Conservation (phyloP, 2,329 filamentous ascomycete genomes). For the Colletotrichum eremochloae region DNA sequence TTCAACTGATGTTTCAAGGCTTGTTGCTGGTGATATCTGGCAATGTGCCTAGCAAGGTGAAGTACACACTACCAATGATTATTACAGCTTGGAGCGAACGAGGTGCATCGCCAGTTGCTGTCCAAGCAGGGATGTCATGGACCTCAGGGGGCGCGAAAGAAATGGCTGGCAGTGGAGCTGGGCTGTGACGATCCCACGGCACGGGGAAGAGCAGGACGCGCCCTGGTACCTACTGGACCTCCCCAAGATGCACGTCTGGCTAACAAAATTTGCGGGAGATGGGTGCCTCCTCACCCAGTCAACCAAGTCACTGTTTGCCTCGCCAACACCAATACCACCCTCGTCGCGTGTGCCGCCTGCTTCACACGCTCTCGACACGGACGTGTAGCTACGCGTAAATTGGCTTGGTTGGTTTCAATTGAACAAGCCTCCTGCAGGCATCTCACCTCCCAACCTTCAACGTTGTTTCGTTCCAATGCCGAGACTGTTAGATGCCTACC, state of each 20-base stretch:
- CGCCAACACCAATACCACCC: slow-evolving; percentile 1
- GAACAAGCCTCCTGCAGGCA: slow-evolving; percentile 5
- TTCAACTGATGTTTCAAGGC: not conserved
- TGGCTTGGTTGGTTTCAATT: not conserved
- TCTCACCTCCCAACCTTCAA: not conserved
- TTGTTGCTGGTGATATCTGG: not conserved
- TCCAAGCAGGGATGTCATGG: slow-evolving; percentile 34
- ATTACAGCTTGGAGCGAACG: slow-evolving; percentile 49
- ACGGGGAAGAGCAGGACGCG: slow-evolving; percentile 15
- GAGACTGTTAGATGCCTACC: not conserved
- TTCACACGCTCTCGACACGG: slow-evolving; percentile 36
- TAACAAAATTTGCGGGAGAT: slow-evolving; percentile 17
- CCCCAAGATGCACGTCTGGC: slow-evolving; percentile 25
- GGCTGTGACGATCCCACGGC: slow-evolving; percentile 25
- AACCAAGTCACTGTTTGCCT: slow-evolving; percentile 35
- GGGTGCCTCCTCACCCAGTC: slow-evolving; percentile 29
- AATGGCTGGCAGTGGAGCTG: slow-evolving; percentile 48
- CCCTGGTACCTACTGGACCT: slow-evolving; percentile 25
- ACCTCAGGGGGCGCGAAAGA: slow-evolving; percentile 38
- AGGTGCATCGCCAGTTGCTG: slow-evolving; percentile 40
- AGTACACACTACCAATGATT: slow-evolving; percentile 48
- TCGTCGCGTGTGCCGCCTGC: slow-evolving; percentile 28
- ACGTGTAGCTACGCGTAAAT: slow-evolving; percentile 31
- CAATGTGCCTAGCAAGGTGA: not conserved
- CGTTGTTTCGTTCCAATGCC: not conserved